These are phyloP conservation scores for Juncus effusus DNA, from an alignment of 176 grass and related monocot genomes.

Conservation along the genomic window DNA sequence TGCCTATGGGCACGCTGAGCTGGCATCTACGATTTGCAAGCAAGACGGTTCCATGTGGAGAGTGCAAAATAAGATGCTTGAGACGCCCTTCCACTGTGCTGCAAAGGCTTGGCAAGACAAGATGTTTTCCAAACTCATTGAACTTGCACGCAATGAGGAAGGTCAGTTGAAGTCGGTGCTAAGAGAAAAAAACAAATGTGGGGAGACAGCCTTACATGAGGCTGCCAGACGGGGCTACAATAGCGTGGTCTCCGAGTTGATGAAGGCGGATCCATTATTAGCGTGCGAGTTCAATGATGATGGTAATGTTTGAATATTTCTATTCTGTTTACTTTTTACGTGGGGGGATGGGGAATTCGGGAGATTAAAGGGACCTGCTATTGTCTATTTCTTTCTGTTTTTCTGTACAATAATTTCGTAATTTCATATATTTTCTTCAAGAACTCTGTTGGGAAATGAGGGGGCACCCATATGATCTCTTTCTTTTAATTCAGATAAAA, in stretches of 20 bases:
- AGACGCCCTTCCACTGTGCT: conserved; percentile 31
- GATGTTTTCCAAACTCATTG: not conserved
- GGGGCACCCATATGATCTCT: too few species aligned
- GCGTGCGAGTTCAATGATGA: not conserved
- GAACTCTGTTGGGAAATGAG: too few species aligned
- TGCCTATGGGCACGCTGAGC: not conserved
- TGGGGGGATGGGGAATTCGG: too few species aligned
- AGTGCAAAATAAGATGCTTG: not conserved
- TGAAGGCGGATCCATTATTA: not conserved
- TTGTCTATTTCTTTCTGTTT: too few species aligned
- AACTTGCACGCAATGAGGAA: not conserved
- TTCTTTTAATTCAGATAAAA: too few species aligned
- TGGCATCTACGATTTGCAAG: not conserved
- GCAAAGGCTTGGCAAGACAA: not conserved
- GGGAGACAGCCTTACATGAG: conserved; percentile 19
- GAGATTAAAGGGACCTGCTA: too few species aligned
- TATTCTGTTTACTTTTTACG: too few species aligned
- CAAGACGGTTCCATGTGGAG: not conserved
- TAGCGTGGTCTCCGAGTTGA: not conserved
- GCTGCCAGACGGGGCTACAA: not conserved
- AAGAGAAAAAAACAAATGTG: not conserved
- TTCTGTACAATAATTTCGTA: too few species aligned
- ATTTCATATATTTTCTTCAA: too few species aligned
- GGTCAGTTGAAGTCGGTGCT: not conserved
- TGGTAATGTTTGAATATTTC: too few species aligned